Percentiles rank a stretch among this genome's conserved stretches.
These are phyloP conservation scores for Rhizopogon salebrosus DNA, from an alignment of 768 basidiomycete species.

Conservation along the genomic window DNA sequence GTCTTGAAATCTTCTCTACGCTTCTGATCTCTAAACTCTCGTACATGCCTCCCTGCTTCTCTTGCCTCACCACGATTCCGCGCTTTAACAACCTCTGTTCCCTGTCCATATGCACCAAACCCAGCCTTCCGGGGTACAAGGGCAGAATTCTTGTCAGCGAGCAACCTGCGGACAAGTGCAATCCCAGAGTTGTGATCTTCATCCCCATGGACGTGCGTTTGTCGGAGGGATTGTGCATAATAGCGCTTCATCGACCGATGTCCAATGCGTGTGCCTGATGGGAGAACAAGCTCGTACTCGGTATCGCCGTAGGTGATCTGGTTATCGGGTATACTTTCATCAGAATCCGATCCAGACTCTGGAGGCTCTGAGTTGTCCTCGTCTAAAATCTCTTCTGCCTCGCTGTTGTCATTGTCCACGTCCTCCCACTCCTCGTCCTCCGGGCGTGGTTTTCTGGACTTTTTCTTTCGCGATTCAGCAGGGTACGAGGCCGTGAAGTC, in stretches of 20 bases:
- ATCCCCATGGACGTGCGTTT: conserved; percentile 33
- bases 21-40: conserved; percentile 78
- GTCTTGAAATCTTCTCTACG: conserved; percentile 82
- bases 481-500: conserved; percentile 86
- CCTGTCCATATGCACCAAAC: conserved; percentile 80
- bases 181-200: conserved; percentile 70
- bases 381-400: conserved; percentile 25
- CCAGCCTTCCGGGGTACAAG: conserved; percentile 83
- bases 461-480: conserved; percentile 26
- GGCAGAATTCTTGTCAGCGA: conserved; percentile 79
- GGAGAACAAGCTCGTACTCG: conserved; percentile 83
- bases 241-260: conserved; percentile 85
- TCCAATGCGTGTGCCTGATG: conserved; percentile 88
- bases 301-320: conserved; percentile 76
- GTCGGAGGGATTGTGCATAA: conserved; percentile 76
- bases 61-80: conserved; percentile 93
- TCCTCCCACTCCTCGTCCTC: conserved; percentile 38
- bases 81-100: conserved; percentile 81
- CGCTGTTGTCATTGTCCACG: conserved; percentile 18
- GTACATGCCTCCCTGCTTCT: conserved; percentile 83
- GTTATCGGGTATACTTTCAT: conserved; percentile 41
- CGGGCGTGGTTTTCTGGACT: conserved; percentile 17
- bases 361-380: conserved; percentile 39
- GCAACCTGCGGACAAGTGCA: conserved; percentile 68
- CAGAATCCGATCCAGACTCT: conserved; percentile 26